phyloP scores from a whole-genome alignment of 1,139 yeast species.

The Saccharomycopsis hybrid region DNA sequence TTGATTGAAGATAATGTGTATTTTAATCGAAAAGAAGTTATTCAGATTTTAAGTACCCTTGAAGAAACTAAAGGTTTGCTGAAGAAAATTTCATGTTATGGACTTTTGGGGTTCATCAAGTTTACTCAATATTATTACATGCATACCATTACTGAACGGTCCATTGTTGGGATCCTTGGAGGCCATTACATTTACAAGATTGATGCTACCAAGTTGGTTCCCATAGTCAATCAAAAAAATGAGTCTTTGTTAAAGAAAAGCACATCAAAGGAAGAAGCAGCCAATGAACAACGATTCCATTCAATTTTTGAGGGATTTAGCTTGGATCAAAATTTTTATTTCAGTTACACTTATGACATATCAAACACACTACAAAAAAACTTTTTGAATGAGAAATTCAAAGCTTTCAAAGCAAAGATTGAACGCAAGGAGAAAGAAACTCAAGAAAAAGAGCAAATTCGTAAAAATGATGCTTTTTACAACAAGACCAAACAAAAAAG shows the following conservation, averaged over 20 bases:
- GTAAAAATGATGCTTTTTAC: neutral
- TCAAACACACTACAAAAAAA: constrained; percentile 89
- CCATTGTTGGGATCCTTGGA: constrained; percentile 86
- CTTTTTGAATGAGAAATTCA: constrained; percentile 52
- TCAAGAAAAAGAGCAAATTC: neutral
- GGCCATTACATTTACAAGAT: constrained; percentile 91
- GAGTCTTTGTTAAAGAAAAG: constrained; percentile 37
- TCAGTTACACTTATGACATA: constrained; percentile 86
- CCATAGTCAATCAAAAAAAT: constrained; percentile 46
- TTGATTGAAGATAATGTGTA: constrained; percentile 74
- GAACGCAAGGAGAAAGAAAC: neutral
- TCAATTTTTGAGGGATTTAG: constrained; percentile 81
- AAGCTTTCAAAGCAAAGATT: constrained; percentile 37
- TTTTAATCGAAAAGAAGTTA: constrained; percentile 75
- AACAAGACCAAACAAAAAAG: no score
- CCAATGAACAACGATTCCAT: constrained; percentile 74
- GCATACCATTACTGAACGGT: constrained; percentile 73
- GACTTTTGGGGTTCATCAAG: constrained; percentile 77
- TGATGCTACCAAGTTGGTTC: constrained; percentile 83
- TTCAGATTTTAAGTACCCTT: constrained; percentile 52
- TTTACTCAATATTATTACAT: constrained; percentile 83
- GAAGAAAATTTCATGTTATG: constrained; percentile 79
- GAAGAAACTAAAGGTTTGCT: constrained; percentile 56
- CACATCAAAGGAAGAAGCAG: constrained; percentile 64
- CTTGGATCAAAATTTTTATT: constrained; percentile 85